These are phyloP conservation scores for Moniliophthora roreri DNA, from an alignment of 1,284 basidiomycete genomes.

Conservation along the genomic window DNA sequence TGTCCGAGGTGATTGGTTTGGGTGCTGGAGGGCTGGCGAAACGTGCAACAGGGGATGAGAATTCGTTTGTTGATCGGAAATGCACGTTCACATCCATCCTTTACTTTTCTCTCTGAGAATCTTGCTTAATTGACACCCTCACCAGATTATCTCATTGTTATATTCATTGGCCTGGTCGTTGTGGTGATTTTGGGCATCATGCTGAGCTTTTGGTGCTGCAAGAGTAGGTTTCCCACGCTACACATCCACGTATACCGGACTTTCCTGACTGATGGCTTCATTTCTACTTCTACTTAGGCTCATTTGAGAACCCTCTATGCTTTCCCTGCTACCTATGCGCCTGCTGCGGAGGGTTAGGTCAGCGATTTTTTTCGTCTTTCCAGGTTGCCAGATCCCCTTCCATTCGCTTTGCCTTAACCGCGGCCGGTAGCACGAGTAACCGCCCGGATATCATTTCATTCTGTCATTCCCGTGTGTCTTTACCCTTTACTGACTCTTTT, in stretches of 20 bases:
- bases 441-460: conserved; percentile 1
- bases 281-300: conserved; percentile 30
- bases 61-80: conserved; percentile 37
- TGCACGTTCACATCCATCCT: conserved; percentile 25
- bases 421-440: conserved; percentile 10
- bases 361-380: conserved; percentile 21
- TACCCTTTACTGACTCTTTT: neutral
- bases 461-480: neutral
- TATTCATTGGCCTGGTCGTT: conserved; percentile 55
- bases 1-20: conserved; percentile 20
- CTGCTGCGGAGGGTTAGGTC: conserved; percentile 63
- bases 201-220: conserved; percentile 61
- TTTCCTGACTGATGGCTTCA: neutral
- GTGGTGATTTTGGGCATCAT: conserved; percentile 50
- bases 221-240: conserved; percentile 30
- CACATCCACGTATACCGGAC: neutral
- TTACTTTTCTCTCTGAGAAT: neutral
- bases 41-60: conserved; percentile 26
- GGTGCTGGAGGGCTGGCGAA: conserved; percentile 28
- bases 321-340: conserved; percentile 67
- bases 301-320: conserved; percentile 58
- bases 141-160: conserved; percentile 53
- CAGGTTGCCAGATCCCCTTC: neutral
- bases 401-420: conserved; percentile 9
- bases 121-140: neutral